phyloP scores from a whole-genome alignment of 2,329 filamentous ascomycete genomes.

The Penicillium sp. region DNA sequence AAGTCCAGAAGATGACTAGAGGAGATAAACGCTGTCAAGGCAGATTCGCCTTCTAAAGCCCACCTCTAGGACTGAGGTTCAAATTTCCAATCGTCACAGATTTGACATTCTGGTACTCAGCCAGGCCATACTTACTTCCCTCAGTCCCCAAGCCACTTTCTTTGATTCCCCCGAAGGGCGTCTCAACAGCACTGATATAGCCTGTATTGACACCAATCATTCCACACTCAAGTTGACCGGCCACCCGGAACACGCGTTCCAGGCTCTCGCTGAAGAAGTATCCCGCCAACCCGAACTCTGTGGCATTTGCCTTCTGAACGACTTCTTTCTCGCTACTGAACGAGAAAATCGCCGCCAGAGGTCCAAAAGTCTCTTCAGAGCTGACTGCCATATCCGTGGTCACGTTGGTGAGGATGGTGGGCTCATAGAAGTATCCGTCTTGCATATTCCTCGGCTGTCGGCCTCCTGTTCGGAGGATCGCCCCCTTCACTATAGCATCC shows the following conservation, averaged over 20 bases:
- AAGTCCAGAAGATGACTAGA: too few relatives aligned
- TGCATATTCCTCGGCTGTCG: not conserved
- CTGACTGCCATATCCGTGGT: not conserved
- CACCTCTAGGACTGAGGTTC: too few relatives aligned
- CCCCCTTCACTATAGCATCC: conserved; percentile 7
- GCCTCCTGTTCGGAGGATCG: not conserved
- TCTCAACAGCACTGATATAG: not conserved
- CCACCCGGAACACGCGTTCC: not conserved
- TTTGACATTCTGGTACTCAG: not conserved
- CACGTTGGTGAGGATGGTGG: not conserved
- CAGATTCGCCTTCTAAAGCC: too few relatives aligned
- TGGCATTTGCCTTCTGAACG: not conserved
- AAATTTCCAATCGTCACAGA: not conserved
- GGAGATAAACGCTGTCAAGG: too few relatives aligned
- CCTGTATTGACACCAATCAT: not conserved
- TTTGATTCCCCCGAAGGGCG: not conserved
- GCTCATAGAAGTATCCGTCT: not conserved
- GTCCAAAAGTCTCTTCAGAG: not conserved
- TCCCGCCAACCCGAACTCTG: not conserved
- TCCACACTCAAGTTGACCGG: not conserved
- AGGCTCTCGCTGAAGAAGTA: not conserved
- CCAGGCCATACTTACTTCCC: not conserved
- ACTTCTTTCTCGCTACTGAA: not conserved
- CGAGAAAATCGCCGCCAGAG: not conserved
- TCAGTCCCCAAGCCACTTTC: not conserved